These are phyloP conservation scores for Aphanoascus verrucosus DNA, from an alignment of 2,329 filamentous ascomycete genomes.

Conservation along the genomic window DNA sequence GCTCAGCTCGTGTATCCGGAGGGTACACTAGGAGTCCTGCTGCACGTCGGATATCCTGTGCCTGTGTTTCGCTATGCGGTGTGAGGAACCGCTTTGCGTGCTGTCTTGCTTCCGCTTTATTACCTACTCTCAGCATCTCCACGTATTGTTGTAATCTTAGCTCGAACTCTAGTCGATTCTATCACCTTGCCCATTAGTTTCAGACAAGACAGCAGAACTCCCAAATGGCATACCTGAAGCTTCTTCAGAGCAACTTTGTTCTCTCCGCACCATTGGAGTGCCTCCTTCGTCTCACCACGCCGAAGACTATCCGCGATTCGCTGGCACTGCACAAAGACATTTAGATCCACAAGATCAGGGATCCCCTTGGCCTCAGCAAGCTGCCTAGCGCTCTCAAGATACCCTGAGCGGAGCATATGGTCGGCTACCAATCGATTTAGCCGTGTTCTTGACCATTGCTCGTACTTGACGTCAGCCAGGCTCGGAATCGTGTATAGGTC, in stretches of 20 bases:
- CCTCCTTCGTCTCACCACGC: slow-evolving; percentile 61
- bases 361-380: slow-evolving; percentile 68
- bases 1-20: slow-evolving; percentile 48
- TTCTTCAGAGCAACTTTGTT: slow-evolving; percentile 89
- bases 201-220: background rate
- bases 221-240: slow-evolving; percentile 51
- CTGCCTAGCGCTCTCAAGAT: slow-evolving; percentile 62
- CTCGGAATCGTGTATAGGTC: slow-evolving; percentile 69
- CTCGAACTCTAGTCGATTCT: slow-evolving; percentile 85
- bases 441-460: slow-evolving; percentile 72
- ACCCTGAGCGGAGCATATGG: slow-evolving; percentile 77
- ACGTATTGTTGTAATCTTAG: slow-evolving; percentile 90
- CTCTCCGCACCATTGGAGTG: slow-evolving; percentile 80
- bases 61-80: slow-evolving; percentile 57
- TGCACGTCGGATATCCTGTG: slow-evolving; percentile 58
- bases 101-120: slow-evolving; percentile 58
- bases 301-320: slow-evolving; percentile 63
- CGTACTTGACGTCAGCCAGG: slow-evolving; percentile 85
- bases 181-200: background rate
- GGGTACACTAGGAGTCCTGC: slow-evolving; percentile 71
- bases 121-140: slow-evolving; percentile 65
- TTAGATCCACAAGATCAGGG: slow-evolving; percentile 72
- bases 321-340: slow-evolving; percentile 75
- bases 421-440: slow-evolving; percentile 84
- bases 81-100: slow-evolving; percentile 76